phyloP scores from a whole-genome alignment of 805 yeast genomes.

The Scheffersomyces stipitis region DNA sequence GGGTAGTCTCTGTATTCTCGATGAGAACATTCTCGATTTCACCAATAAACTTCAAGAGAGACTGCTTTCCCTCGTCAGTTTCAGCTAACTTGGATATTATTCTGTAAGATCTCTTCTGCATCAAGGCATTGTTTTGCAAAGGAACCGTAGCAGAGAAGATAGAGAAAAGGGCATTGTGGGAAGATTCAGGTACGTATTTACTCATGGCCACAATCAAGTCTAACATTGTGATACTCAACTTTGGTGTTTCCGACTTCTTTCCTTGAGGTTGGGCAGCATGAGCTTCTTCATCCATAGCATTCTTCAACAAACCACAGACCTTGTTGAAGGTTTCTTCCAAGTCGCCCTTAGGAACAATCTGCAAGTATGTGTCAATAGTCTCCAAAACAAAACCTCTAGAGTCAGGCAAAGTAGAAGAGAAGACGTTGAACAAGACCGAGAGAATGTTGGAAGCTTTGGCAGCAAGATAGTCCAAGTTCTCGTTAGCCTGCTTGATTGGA shows the following conservation, averaged over 20 bases:
- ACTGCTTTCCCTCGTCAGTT: conserved; percentile 58
- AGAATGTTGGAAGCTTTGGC: conserved; percentile 70
- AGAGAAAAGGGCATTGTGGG: conserved; percentile 72
- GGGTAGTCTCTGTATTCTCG: conserved; percentile 55
- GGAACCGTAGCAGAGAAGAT: conserved; percentile 71
- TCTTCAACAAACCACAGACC: conserved; percentile 75
- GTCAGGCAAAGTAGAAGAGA: conserved; percentile 83
- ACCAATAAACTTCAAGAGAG: conserved; percentile 50
- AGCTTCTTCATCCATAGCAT: conserved; percentile 64
- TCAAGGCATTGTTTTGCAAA: conserved; percentile 53
- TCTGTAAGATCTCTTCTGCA: conserved; percentile 90
- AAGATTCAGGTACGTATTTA: conserved; percentile 70
- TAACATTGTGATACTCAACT: conserved; percentile 78
- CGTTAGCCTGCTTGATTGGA: conserved; percentile 53
- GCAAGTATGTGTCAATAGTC: conserved; percentile 77
- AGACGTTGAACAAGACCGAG: conserved; percentile 88
- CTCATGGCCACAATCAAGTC: conserved; percentile 88
- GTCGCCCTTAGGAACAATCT: conserved; percentile 66
- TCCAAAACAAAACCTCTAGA: conserved; percentile 83
- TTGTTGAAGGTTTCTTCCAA: conserved; percentile 77
- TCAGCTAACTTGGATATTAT: conserved; percentile 71
- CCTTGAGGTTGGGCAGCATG: conserved; percentile 26
- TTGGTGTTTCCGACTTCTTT: conserved; percentile 32
- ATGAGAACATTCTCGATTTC: conserved; percentile 63
- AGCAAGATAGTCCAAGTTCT: conserved; percentile 62